A percentile compares a stretch with the other conserved stretches of the same genome.
Evolutionary conservation across 2,329 filamentous ascomycete genomes (phyloP).

Genomic region (Microdochium nivale): DNA sequence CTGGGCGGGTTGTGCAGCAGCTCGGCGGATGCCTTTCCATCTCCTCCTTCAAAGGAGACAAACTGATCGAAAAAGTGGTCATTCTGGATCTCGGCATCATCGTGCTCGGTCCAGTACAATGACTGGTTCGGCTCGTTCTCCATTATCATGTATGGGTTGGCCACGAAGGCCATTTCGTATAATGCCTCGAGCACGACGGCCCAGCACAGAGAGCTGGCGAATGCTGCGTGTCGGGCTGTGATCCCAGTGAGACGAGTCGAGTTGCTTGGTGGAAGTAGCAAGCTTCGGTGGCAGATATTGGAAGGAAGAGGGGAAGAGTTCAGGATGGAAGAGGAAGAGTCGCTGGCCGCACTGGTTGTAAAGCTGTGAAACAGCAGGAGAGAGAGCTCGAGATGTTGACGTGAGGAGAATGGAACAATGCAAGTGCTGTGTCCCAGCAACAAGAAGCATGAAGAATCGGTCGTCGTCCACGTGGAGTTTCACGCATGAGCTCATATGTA

Average conservation of each 20-base stretch:
- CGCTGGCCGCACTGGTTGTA: too few relatives aligned
- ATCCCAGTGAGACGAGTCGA: background rate
- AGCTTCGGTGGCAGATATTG: too few relatives aligned
- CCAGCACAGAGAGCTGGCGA: background rate
- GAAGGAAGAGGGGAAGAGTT: background rate
- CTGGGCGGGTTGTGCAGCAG: conserved; percentile 18
- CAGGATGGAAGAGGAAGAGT: background rate
- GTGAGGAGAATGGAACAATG: background rate
- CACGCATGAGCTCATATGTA: background rate
- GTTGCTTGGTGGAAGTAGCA: background rate
- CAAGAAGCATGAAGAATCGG: background rate
- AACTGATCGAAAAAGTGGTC: conserved; percentile 24
- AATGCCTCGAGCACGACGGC: background rate
- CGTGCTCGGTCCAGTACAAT: conserved; percentile 19
- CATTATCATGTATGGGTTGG: conserved; percentile 14
- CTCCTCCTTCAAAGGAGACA: conserved; percentile 20
- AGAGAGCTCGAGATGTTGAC: background rate
- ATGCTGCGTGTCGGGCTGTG: background rate
- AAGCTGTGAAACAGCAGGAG: background rate
- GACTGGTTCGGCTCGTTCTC: conserved; percentile 21
- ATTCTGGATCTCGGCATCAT: conserved; percentile 14
- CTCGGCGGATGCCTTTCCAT: conserved; percentile 11
- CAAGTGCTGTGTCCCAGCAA: background rate
- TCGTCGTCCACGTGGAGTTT: background rate
- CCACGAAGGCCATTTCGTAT: conserved; percentile 18